These are phyloP conservation scores for Aspergillus fijiensis DNA, from an alignment of 2,329 filamentous ascomycete genomes.

Conservation along the genomic window DNA sequence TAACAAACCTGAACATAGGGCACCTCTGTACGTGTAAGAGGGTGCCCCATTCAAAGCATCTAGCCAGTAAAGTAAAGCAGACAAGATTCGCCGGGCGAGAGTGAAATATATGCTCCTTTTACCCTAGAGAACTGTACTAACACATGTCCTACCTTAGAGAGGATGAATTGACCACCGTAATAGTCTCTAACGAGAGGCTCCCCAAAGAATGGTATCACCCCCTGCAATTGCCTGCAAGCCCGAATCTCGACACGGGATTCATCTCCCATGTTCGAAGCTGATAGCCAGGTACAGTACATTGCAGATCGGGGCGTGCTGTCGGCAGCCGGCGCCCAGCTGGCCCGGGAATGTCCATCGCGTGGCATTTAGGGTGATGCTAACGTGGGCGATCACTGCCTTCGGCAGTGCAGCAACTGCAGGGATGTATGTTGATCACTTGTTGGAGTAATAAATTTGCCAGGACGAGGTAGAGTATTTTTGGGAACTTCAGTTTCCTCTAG, in stretches of 20 bases:
- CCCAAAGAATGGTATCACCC: no score
- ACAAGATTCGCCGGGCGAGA: no score
- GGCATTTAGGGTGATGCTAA: constrained; percentile 73
- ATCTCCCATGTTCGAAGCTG: constrained; percentile 68
- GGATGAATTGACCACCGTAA: no score
- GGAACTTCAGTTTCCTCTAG: background rate
- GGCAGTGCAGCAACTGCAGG: constrained; percentile 71
- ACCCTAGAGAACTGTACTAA: no score
- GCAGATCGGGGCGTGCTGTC: constrained; percentile 82
- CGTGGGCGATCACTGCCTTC: constrained; percentile 77
- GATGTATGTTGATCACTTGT: constrained; percentile 62
- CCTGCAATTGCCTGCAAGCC: no score
- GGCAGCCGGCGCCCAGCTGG: constrained; percentile 71
- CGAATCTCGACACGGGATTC: constrained; percentile 38
- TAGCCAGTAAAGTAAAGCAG: no score
- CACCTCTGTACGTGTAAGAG: no score
- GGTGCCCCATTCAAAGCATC: no score
- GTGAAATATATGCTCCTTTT: no score
- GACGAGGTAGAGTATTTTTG: background rate
- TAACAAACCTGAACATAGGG: no score
- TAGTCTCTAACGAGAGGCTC: no score
- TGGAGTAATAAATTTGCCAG: constrained; percentile 22
- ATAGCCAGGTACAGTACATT: constrained; percentile 83
- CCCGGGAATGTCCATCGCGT: constrained; percentile 73
- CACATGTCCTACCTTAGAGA: no score